Base-by-base conservation (phyloP, 805 yeast species). In the Kazachstania kunashirensis region DNA sequence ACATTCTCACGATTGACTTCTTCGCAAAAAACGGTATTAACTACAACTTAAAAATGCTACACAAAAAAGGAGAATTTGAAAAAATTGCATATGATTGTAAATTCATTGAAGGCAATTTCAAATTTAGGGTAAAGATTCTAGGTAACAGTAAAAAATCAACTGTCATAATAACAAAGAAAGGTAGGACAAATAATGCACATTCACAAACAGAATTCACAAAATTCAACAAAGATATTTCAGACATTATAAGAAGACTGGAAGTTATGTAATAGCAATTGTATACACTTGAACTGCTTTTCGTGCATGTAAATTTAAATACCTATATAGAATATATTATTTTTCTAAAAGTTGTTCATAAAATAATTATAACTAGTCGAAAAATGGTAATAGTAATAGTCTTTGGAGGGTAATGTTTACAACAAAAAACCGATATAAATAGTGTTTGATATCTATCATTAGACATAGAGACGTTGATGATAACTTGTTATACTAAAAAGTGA, bases 51-150 rank as follows among this genome's bases (percentile, higher is more conserved):
- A 48, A 46, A 25, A 34, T 37, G 5, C 31, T 52, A 20, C 52
- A 50, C 24, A 47, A 48, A 15, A 49, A 38, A 16, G 36, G 36
- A 13, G 19, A 19, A 6, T 42, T 20, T 11, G 52, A 52, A 23
- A 44, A 32, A 21, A 54, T 57, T 8, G 57, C 49, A 24, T 57
- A 56, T 33, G 49, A 49, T 29, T 57, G 62, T 36, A 45, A 37
- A 31, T 54, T 54, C 38, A 47, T 40, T 11, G 36, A 46, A 24
- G 55, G 55, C 4, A 50, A 49, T 13, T 53, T 47, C 40, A 47
- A 46, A 17, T 56, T 56, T 40, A 50, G 44, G 36, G 48, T 57
- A 9, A 52, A 41, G 24, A 50, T 56, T 27, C 42, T 36, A 9
- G 43, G 42, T 13, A 40, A 28, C 13, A 34, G 16, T 2, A 34